Evolutionary conservation across 2,329 filamentous ascomycete species (phyloP).

Genomic region (Neurospora sp.): DNA sequence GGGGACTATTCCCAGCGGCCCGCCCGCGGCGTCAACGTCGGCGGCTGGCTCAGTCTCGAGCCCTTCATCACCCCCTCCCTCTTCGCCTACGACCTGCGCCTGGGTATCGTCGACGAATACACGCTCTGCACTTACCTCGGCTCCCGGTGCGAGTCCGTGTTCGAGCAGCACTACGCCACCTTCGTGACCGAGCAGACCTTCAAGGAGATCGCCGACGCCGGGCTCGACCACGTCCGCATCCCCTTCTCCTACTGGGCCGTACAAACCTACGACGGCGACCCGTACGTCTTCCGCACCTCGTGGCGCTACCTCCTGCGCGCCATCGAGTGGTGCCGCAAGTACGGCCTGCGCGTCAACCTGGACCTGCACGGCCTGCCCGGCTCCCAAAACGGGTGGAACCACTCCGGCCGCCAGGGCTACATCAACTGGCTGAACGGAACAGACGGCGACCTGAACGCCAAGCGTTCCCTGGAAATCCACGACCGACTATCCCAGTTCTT

Average conservation of each 20-base stretch:
- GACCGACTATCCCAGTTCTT: slow-evolving; percentile 85
- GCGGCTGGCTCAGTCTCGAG: slow-evolving; percentile 89
- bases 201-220: slow-evolving; percentile 72
- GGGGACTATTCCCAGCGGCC: slow-evolving; percentile 67
- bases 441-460: slow-evolving; percentile 65
- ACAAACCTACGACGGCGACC: slow-evolving; percentile 72
- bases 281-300: slow-evolving; percentile 75
- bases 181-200: slow-evolving; percentile 85
- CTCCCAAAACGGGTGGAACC: slow-evolving; percentile 96
- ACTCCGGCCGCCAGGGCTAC: slow-evolving; percentile 71
- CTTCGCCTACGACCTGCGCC: slow-evolving; percentile 56
- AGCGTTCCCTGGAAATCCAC: slow-evolving; percentile 81
- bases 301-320: slow-evolving; percentile 90
- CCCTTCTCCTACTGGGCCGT: slow-evolving; percentile 95
- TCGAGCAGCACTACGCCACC: slow-evolving; percentile 87
- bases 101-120: slow-evolving; percentile 79
- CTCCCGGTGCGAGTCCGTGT: slow-evolving; percentile 48
- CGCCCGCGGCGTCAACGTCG: slow-evolving; percentile 83
- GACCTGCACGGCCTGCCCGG: slow-evolving; percentile 89
- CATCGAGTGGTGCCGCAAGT: slow-evolving; percentile 89
- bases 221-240: slow-evolving; percentile 94
- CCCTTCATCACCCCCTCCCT: slow-evolving; percentile 93
- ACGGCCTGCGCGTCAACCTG: slow-evolving; percentile 85
- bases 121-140: slow-evolving; percentile 68
- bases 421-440: slow-evolving; percentile 92